A percentile compares a stretch with the other conserved stretches of the same genome.
phyloP scores from a whole-genome alignment of 352 stramenopile species.

The Pythium coloratum region DNA sequence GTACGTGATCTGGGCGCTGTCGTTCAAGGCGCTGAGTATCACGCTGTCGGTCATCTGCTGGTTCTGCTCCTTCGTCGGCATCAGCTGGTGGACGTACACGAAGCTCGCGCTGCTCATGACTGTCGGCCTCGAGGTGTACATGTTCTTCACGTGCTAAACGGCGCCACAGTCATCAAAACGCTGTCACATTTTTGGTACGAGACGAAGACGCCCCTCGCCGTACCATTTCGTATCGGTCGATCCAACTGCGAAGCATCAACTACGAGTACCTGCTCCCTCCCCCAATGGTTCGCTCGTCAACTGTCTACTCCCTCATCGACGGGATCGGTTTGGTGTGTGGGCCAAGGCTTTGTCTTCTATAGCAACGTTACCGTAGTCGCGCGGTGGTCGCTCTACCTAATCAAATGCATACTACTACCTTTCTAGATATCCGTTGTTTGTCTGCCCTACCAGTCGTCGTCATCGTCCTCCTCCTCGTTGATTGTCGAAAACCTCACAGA shows the following conservation, averaged over 20 bases:
- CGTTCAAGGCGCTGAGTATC: conserved; percentile 60
- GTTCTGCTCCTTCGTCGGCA: conserved; percentile 48
- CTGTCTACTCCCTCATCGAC: background rate
- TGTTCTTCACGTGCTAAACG: conserved; percentile 79
- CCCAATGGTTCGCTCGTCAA: background rate
- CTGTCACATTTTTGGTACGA: background rate
- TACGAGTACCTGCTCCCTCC: background rate
- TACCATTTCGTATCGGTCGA: conserved; percentile 3
- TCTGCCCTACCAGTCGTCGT: conserved; percentile 15
- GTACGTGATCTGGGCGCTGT: conserved; percentile 71
- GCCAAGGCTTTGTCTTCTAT: background rate
- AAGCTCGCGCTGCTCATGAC: conserved; percentile 51
- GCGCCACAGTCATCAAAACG: background rate
- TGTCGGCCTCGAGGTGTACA: conserved; percentile 58
- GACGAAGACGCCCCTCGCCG: background rate
- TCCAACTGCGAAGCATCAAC: background rate
- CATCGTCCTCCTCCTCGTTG: conserved; percentile 20
- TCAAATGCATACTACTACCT: background rate
- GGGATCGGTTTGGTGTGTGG: background rate
- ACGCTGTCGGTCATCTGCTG: conserved; percentile 38
- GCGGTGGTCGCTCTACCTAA: background rate
- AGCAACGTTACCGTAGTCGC: background rate
- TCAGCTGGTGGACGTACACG: conserved; percentile 65
- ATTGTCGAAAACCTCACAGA: conserved; percentile 16
- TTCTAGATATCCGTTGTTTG: background rate